Evolutionary conservation across 176 grass and related monocot genomes (phyloP).

Genomic region (maize (Zea mays)): DNA sequence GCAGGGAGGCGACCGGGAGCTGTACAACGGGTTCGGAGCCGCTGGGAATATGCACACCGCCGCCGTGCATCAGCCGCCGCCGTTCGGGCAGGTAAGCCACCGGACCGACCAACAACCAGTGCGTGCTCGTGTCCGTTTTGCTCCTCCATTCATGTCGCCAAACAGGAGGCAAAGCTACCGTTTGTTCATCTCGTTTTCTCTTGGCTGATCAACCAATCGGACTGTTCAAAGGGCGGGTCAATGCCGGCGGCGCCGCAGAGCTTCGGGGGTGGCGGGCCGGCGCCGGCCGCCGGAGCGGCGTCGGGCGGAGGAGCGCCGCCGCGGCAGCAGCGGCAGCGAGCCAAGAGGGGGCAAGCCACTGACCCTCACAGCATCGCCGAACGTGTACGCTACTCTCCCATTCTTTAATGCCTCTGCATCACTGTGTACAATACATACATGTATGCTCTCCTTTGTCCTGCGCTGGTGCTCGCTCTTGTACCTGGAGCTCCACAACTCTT

Average conservation of each 20-base stretch:
- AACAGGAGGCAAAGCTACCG: neutral
- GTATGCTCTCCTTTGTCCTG: neutral
- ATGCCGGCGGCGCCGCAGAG: constrained; percentile 57
- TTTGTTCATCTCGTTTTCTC: neutral
- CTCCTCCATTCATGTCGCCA: neutral
- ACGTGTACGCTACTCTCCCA: constrained; percentile 56
- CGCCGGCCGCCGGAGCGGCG: constrained; percentile 3
- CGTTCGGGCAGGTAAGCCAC: constrained; percentile 43
- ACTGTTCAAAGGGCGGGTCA: constrained; percentile 46
- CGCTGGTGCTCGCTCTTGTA: neutral
- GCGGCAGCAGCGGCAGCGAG: constrained; percentile 62
- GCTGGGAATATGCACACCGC: constrained; percentile 35
- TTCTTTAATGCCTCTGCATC: constrained; percentile 23
- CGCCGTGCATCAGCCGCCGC: constrained; percentile 22
- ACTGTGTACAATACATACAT: neutral
- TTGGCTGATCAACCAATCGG: neutral
- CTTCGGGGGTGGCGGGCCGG: constrained; percentile 42
- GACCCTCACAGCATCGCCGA: constrained; percentile 93
- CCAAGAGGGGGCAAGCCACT: constrained; percentile 76
- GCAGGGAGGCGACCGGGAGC: constrained; percentile 43
- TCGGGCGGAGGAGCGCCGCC: constrained; percentile 52
- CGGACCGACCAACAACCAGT: neutral
- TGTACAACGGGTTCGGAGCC: constrained; percentile 49
- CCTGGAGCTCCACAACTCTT: constrained; percentile 27
- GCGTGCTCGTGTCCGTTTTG: neutral